Evolutionary conservation across 2,329 filamentous ascomycete genomes (phyloP).

Genomic region (Stagonosporopsis chrysanthemi): DNA sequence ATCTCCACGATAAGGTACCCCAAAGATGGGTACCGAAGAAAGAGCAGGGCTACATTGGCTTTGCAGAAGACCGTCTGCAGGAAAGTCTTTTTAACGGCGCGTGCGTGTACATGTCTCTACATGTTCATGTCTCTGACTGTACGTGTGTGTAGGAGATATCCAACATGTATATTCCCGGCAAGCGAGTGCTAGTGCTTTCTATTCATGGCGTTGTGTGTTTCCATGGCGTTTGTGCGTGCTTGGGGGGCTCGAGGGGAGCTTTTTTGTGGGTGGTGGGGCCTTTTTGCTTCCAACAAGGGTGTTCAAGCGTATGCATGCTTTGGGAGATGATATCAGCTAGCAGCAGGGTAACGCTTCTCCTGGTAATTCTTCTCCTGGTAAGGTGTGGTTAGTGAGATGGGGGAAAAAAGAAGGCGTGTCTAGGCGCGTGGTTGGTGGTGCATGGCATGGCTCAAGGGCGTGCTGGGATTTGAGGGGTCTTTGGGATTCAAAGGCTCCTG

Average conservation of each 20-base stretch:
- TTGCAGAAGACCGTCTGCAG: constrained; percentile 6
- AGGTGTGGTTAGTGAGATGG: too few species aligned
- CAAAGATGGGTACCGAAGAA: constrained; percentile 29
- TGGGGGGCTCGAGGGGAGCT: too few species aligned
- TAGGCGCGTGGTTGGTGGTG: too few species aligned
- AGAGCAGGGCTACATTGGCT: constrained; percentile 22
- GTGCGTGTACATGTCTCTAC: constrained; percentile 19
- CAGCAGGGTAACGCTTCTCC: too few species aligned
- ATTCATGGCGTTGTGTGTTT: constrained; percentile 1
- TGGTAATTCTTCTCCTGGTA: too few species aligned
- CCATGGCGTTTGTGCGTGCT: neutral
- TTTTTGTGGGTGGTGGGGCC: too few species aligned
- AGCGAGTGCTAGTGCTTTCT: neutral
- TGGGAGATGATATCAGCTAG: too few species aligned
- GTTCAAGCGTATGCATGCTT: too few species aligned
- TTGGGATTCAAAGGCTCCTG: too few species aligned
- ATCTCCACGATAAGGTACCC: constrained; percentile 13
- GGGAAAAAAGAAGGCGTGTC: too few species aligned
- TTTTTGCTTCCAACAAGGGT: too few species aligned
- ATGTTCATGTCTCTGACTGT: constrained; percentile 5
- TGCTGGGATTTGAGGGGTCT: neutral
- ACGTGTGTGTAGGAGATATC: constrained; percentile 16
- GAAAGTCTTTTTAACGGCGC: constrained; percentile 1
- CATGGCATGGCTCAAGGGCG: too few species aligned
- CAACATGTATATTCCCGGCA: constrained; percentile 2